Evolutionary conservation across 2,329 filamentous ascomycete species (phyloP).

Genomic region (Acrodontium crateriforme): DNA sequence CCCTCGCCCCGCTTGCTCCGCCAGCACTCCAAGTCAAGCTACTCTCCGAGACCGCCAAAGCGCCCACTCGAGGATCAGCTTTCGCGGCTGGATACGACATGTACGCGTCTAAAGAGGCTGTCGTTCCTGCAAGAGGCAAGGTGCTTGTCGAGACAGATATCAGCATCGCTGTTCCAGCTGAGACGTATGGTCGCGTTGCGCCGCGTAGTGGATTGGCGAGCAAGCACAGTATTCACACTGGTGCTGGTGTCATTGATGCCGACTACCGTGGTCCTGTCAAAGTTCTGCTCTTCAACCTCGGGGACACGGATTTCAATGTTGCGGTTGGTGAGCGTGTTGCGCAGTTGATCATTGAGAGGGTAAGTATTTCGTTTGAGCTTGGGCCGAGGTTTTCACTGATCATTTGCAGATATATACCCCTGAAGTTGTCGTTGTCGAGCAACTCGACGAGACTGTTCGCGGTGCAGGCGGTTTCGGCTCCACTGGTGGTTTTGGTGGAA

Average conservation of each 20-base stretch:
- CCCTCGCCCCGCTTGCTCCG: conserved; percentile 19
- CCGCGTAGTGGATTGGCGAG: conserved; percentile 17
- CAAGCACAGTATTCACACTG: conserved; percentile 93
- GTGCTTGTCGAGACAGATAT: conserved; percentile 83
- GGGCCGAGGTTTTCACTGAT: conserved; percentile 5
- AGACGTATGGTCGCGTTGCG: conserved; percentile 60
- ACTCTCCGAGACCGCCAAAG: conserved; percentile 61
- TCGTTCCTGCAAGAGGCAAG: conserved; percentile 71
- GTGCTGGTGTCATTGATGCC: conserved; percentile 92
- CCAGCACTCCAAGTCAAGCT: conserved; percentile 78
- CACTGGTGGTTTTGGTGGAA: conserved; percentile 46
- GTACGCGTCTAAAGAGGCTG: conserved; percentile 58
- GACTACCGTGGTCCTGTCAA: conserved; percentile 93
- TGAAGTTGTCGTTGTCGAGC: conserved; percentile 74
- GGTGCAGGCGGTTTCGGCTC: conserved; percentile 87
- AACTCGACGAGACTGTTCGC: conserved; percentile 79
- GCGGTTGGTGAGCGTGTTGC: conserved; percentile 82
- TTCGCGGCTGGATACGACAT: conserved; percentile 91
- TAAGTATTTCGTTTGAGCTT: conserved; percentile 19
- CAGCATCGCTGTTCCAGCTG: conserved; percentile 75
- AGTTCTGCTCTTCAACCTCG: conserved; percentile 88
- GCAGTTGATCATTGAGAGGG: conserved; percentile 81
- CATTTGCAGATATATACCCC: conserved; percentile 66
- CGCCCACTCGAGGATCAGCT: conserved; percentile 77
- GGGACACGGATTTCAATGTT: conserved; percentile 65